Percentiles rank a stretch among this genome's conserved stretches.
phyloP scores from a whole-genome alignment of 1,284 basidiomycete species.

The Pyrrhoderma lamaoense region DNA sequence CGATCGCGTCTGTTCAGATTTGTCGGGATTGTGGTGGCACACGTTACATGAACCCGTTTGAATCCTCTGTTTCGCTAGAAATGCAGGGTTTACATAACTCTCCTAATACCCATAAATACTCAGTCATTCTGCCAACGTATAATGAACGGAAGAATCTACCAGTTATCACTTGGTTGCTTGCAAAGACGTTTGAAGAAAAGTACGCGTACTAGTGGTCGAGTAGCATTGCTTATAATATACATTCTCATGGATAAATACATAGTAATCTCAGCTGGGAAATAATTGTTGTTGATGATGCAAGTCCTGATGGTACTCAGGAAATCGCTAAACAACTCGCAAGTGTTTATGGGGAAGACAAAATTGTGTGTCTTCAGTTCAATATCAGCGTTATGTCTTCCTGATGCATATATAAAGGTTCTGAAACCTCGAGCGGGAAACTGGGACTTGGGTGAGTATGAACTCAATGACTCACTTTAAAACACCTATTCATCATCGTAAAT shows the following conservation, averaged over 20 bases:
- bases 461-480: neutral
- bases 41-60: conserved; percentile 59
- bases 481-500: neutral
- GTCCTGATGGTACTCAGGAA: conserved; percentile 88
- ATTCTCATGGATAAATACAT: conserved; percentile 13
- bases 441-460: conserved; percentile 62
- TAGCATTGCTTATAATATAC: neutral
- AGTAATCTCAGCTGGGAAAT: conserved; percentile 72
- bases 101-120: conserved; percentile 68
- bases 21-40: no score
- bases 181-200: conserved; percentile 69
- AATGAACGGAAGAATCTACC: conserved; percentile 91
- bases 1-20: no score
- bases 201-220: conserved; percentile 34
- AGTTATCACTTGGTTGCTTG: conserved; percentile 78
- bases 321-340: conserved; percentile 70
- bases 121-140: conserved; percentile 88
- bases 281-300: conserved; percentile 86
- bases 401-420: conserved; percentile 44
- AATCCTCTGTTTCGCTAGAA: conserved; percentile 42
- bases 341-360: conserved; percentile 78
- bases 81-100: conserved; percentile 57
- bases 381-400: neutral
- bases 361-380: conserved; percentile 41
- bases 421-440: conserved; percentile 81